Evolutionary conservation across 768 basidiomycete genomes (phyloP).

Genomic region (Jaapia argillacea): DNA sequence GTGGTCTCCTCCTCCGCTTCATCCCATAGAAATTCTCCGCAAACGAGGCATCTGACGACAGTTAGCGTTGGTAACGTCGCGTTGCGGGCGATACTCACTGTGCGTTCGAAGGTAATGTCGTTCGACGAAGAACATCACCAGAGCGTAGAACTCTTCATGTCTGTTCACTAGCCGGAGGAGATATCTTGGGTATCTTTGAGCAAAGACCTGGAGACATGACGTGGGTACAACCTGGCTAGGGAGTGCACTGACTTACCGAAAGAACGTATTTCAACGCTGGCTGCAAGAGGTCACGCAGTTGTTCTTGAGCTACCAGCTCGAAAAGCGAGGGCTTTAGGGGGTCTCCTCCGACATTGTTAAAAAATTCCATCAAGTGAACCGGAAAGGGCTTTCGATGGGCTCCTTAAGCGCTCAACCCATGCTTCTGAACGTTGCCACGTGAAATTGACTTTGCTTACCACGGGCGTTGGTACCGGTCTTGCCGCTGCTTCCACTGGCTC

Average conservation of each 20-base stretch:
- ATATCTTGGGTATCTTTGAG: conserved; percentile 90
- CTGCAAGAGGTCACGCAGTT: conserved; percentile 84
- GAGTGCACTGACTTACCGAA: conserved; percentile 43
- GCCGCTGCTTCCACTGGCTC: too few relatives aligned
- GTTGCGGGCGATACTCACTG: conserved; percentile 35
- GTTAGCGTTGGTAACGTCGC: neutral
- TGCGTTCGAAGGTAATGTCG: conserved; percentile 82
- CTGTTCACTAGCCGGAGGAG: conserved; percentile 83
- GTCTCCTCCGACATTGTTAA: conserved; percentile 65
- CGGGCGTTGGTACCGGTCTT: too few relatives aligned
- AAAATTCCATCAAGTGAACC: conserved; percentile 90
- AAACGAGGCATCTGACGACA: conserved; percentile 72
- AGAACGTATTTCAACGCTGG: conserved; percentile 93
- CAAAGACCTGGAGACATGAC: conserved; percentile 61
- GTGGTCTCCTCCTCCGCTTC: conserved; percentile 65
- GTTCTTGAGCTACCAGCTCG: conserved; percentile 89
- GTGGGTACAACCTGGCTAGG: conserved; percentile 1
- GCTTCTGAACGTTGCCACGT: too few relatives aligned
- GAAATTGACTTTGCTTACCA: too few relatives aligned
- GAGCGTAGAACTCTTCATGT: conserved; percentile 94
- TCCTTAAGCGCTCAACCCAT: too few relatives aligned
- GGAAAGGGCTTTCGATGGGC: too few relatives aligned
- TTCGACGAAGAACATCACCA: conserved; percentile 85
- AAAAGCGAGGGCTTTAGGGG: conserved; percentile 76
- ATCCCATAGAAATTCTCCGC: conserved; percentile 95